A percentile compares a stretch with the other conserved stretches of the same genome.
These are phyloP conservation scores for Aurifilum marmelostoma DNA, from an alignment of 2,329 filamentous ascomycete species.

Conservation along the genomic window DNA sequence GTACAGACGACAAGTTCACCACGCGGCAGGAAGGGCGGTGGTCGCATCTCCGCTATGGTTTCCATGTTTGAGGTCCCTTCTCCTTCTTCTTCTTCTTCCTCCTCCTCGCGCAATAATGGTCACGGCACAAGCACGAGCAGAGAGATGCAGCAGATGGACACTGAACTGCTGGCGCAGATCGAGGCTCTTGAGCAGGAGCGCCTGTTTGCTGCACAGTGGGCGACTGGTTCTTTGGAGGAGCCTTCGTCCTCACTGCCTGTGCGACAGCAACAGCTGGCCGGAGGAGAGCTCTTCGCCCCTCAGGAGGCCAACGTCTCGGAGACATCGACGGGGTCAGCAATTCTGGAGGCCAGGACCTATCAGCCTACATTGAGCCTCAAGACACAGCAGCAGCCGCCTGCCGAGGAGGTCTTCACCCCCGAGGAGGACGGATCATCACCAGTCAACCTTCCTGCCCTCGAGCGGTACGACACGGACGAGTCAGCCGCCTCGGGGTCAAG, in stretches of 20 bases:
- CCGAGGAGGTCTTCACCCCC: constrained; percentile 18
- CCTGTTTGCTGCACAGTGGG: constrained; percentile 34
- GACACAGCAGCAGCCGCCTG: not conserved
- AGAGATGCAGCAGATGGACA: not conserved
- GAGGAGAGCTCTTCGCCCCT: not conserved
- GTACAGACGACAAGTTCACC: constrained; percentile 15
- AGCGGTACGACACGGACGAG: constrained; percentile 14
- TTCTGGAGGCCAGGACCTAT: constrained; percentile 13
- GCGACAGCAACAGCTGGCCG: not conserved
- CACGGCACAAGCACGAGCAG: constrained; percentile 3
- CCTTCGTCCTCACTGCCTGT: not conserved
- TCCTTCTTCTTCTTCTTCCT: not conserved
- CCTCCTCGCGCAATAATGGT: not conserved
- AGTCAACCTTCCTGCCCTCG: not conserved
- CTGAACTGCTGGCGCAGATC: constrained; percentile 35
- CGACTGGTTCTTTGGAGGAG: constrained; percentile 18
- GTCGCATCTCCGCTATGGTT: constrained; percentile 17
- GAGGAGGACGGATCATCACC: constrained; percentile 5
- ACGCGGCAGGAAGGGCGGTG: constrained; percentile 8
- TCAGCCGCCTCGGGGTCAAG: constrained; percentile 11
- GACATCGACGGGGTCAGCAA: not conserved
- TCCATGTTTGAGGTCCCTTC: constrained; percentile 13
- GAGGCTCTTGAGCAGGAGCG: constrained; percentile 40
- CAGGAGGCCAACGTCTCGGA: not conserved
- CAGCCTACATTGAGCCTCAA: not conserved